Conservation (phyloP, 495 filamentous ascomycete genomes). For the Hyaloscypha variabilis region DNA sequence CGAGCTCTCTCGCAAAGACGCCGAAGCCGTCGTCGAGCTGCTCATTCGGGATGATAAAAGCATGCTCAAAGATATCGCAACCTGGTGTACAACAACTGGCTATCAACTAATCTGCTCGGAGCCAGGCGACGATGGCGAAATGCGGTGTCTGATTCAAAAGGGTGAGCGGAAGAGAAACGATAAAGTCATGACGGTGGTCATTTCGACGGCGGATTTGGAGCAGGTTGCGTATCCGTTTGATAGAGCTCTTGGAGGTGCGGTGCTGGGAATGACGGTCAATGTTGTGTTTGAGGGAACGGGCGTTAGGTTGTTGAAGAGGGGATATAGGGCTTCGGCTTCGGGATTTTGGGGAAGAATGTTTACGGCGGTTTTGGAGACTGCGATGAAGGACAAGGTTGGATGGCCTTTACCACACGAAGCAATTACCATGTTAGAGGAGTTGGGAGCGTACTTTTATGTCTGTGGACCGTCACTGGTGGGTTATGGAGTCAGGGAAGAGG, state of each 20-base stretch:
- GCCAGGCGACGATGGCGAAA: neutral
- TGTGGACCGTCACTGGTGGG: constrained; percentile 3
- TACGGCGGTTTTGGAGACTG: constrained; percentile 2
- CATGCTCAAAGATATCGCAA: constrained; percentile 12
- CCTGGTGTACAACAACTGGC: constrained; percentile 5
- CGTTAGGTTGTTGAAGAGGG: constrained; percentile 4
- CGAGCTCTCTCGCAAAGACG: neutral
- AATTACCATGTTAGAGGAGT: constrained; percentile 13
- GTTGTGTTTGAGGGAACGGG: constrained; percentile 3
- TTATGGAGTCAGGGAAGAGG: constrained; percentile 13
- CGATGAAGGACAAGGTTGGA: constrained; percentile 10
- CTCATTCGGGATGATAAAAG: constrained; percentile 5
- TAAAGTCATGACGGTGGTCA: constrained; percentile 6
- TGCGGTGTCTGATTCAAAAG: constrained; percentile 10
- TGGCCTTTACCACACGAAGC: constrained; percentile 8
- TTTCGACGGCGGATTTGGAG: constrained; percentile 11
- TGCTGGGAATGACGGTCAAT: constrained; percentile 17
- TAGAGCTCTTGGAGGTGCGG: constrained; percentile 2
- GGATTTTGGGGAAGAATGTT: constrained; percentile 2
- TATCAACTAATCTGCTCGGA: constrained; percentile 8
- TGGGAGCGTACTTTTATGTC: constrained; percentile 12
- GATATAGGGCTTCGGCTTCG: constrained; percentile 1
- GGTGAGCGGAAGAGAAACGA: neutral
- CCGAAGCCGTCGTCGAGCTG: constrained; percentile 10
- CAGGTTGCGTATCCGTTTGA: neutral